phyloP scores from a whole-genome alignment of 2,329 filamentous ascomycete species.

The Chrysosporium queenslandicum region DNA sequence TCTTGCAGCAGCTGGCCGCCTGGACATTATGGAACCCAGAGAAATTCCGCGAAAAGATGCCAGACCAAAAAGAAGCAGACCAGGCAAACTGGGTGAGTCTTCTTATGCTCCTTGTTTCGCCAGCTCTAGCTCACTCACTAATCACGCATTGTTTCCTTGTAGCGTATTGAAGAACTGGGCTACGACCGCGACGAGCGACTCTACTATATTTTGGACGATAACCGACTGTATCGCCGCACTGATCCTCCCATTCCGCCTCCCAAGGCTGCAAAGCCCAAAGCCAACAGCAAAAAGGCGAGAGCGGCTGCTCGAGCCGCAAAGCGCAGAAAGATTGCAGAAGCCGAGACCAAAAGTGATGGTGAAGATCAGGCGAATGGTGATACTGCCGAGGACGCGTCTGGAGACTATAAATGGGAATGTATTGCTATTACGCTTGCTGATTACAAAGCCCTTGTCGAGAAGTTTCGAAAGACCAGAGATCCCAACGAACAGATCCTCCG shows the following conservation, averaged over 20 bases:
- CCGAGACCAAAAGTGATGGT: constrained; percentile 37
- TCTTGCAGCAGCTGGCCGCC: constrained; percentile 79
- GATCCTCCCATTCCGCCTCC: constrained; percentile 55
- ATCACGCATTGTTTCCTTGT: constrained; percentile 1
- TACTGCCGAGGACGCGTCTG: constrained; percentile 52
- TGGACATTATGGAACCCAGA: constrained; percentile 86
- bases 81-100: constrained; percentile 69
- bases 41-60: constrained; percentile 74
- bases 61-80: constrained; percentile 68
- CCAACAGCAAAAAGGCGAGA: constrained; percentile 56
- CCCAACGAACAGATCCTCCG: constrained; percentile 73
- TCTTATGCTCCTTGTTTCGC: not conserved
- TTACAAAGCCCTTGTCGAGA: constrained; percentile 59
- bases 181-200: constrained; percentile 80
- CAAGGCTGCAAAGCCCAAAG: constrained; percentile 48
- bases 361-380: constrained; percentile 34
- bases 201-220: constrained; percentile 89
- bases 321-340: constrained; percentile 48
- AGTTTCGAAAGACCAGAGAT: constrained; percentile 66
- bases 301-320: constrained; percentile 59
- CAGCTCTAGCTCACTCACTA: not conserved
- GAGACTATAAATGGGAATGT: constrained; percentile 80
- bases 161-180: constrained; percentile 47
- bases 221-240: constrained; percentile 80
- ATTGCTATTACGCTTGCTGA: constrained; percentile 72